Conservation (phyloP, 306 rosid species). For the Casuarina glauca region DNA sequence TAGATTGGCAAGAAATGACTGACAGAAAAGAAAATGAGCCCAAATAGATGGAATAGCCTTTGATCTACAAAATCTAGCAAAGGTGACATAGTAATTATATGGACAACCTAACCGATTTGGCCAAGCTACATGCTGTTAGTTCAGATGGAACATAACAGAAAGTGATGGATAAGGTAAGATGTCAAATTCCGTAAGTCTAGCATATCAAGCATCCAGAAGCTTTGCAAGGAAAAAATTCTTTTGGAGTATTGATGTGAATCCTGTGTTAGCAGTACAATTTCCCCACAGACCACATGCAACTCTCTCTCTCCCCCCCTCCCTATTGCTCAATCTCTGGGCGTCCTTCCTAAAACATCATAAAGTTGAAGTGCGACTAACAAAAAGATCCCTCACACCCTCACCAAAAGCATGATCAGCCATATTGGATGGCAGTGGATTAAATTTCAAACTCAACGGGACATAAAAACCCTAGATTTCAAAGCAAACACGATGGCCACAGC, state of each 20-base stretch:
- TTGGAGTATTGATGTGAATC: background rate
- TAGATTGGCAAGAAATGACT: slow-evolving; percentile 41
- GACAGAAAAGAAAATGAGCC: background rate
- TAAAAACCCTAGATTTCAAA: too few species aligned
- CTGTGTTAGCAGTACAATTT: too few species aligned
- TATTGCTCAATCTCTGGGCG: background rate
- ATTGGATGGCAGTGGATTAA: background rate
- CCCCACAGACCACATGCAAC: background rate
- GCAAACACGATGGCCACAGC: background rate
- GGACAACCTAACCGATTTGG: too few species aligned
- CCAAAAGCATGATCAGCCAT: background rate
- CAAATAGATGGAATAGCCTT: background rate
- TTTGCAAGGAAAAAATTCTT: background rate
- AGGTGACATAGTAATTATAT: background rate
- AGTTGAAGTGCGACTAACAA: background rate
- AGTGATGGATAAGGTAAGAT: background rate
- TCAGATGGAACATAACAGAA: too few species aligned
- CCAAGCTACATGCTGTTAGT: too few species aligned
- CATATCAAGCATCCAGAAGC: background rate
- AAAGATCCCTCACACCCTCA: background rate
- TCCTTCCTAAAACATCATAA: background rate
- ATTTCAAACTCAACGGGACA: too few species aligned
- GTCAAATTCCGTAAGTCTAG: background rate
- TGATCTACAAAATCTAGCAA: background rate
- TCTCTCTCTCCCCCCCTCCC: background rate